Base-by-base conservation (phyloP, 1,284 basidiomycete species). In the Austroboletus niveus region DNA sequence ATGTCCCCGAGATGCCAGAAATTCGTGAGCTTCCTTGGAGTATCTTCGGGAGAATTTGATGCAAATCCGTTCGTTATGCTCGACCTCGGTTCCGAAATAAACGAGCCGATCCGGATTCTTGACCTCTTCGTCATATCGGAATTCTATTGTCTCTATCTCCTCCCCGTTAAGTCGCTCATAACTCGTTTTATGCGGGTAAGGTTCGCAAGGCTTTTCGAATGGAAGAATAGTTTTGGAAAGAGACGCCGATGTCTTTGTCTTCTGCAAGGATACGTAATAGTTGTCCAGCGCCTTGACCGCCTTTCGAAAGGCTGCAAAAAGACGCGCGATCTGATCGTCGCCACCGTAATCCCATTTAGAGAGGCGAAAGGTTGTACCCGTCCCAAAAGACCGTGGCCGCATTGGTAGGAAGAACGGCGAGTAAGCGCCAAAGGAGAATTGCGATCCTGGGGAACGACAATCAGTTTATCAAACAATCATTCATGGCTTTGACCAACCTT, bases 31-130 rank as follows among this genome's bases (percentile, higher is more conserved):
- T 4, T 44, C 36, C 4, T 4, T 7, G 1, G 36, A 49, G 12
- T 49, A 49, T 2, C 20, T 32, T 17, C 20, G 48, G 8, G 54
- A 53, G 27, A 69, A 69, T 49, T 69, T 69, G 50, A 69, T 49
- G 44, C 63, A 66, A n/a, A 69, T 58, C 9, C 27, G 22, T 7
- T n/a, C 32, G 29, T 29, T 29, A 3, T 32, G 46, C 5, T 17
- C 8, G 7, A n/a, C n/a, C 27, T 41, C 42, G 20, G n/a, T 38
- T 24, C 53, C 55, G 10, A 52, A 49, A 17, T 59, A 63, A 22
- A 63, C 8, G 1, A 62, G 53, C 29, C 30, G 15, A 10, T 8
- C 3, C 22, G 22, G 22, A 5, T 24, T 39, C 3, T 17, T 4
- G 36, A n/a, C 17, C 17, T 5, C 8, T 38, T 38, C n/a, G 14